phyloP scores from a whole-genome alignment of 768 basidiomycete genomes.

The Pisolithus albus region DNA sequence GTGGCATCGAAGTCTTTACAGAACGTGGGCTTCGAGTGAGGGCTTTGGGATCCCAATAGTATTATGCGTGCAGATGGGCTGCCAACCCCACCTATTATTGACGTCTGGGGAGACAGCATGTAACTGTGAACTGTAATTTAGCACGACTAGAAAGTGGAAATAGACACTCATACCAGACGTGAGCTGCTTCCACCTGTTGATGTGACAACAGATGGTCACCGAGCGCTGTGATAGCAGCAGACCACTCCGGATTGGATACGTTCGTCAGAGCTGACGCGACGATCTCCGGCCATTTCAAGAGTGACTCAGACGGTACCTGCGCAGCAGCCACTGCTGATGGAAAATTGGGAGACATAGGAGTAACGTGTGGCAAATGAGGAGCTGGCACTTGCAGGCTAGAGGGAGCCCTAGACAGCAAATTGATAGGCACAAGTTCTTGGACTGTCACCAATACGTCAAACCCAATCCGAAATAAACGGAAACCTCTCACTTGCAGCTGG shows the following conservation, averaged over 20 bases:
- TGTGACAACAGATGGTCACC: slow-evolving; percentile 75
- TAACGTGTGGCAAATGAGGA: slow-evolving; percentile 30
- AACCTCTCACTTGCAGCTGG: slow-evolving; percentile 55
- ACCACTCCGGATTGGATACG: slow-evolving; percentile 58
- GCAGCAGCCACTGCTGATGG: slow-evolving; percentile 34
- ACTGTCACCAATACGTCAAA: slow-evolving; percentile 37
- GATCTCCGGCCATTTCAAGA: slow-evolving; percentile 81
- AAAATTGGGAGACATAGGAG: slow-evolving; percentile 65
- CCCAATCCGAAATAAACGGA: not conserved
- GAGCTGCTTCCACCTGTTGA: slow-evolving; percentile 78
- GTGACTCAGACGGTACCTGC: slow-evolving; percentile 53
- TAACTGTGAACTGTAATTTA: slow-evolving; percentile 45
- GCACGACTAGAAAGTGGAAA: not conserved
- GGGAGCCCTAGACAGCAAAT: slow-evolving; percentile 37
- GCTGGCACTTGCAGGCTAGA: slow-evolving; percentile 34
- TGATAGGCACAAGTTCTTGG: slow-evolving; percentile 64
- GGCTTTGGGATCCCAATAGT: slow-evolving; percentile 66
- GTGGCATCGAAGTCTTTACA: slow-evolving; percentile 66
- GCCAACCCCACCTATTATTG: slow-evolving; percentile 66
- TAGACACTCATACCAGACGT: slow-evolving; percentile 66
- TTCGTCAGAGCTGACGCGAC: slow-evolving; percentile 77
- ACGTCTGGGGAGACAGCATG: slow-evolving; percentile 77
- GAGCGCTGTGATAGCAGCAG: slow-evolving; percentile 71
- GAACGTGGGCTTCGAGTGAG: slow-evolving; percentile 43
- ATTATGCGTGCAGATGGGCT: slow-evolving; percentile 60